These are phyloP conservation scores for Sisymbrium irio DNA, from an alignment of 345 rosid genomes.

Conservation along the genomic window DNA sequence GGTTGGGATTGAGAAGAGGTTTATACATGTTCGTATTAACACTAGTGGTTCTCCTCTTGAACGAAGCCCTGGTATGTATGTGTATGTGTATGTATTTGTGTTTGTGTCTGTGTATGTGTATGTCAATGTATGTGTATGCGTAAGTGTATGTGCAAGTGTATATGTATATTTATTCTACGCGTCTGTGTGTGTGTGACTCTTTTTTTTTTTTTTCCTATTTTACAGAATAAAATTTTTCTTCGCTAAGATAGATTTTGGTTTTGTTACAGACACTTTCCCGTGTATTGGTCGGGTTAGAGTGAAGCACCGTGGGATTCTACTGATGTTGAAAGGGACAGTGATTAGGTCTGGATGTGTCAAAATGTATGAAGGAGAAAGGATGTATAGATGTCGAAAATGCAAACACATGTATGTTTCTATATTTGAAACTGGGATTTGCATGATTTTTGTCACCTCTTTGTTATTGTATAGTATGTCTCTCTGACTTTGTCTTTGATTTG, in stretches of 20 bases:
- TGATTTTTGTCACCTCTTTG: neutral
- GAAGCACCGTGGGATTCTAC: conserved; percentile 76
- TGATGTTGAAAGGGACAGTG: conserved; percentile 83
- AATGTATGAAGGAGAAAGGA: conserved; percentile 93
- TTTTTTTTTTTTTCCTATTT: neutral
- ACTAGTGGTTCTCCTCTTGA: conserved; percentile 80
- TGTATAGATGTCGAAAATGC: conserved; percentile 81
- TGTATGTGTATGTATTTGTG: neutral
- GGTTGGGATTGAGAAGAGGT: conserved; percentile 60
- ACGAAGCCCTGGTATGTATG: conserved; percentile 57
- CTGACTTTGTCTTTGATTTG: conserved; percentile 13
- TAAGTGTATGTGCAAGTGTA: too few species aligned
- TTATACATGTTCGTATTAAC: conserved; percentile 78
- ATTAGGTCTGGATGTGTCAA: conserved; percentile 83
- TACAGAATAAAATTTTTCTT: neutral
- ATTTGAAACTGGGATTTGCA: neutral
- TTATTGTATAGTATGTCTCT: neutral
- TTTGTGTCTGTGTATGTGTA: neutral
- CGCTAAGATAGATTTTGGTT: conserved; percentile 9
- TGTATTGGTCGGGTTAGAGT: conserved; percentile 82
- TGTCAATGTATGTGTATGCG: too few species aligned
- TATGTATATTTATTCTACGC: too few species aligned
- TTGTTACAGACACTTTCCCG: conserved; percentile 66
- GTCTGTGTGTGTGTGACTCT: too few species aligned
- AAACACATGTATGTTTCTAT: conserved; percentile 48